Percentiles rank a stretch among this genome's conserved stretches.
Evolutionary conservation across 441 rosid genomes (phyloP).

Genomic region (Brassica hybrid): DNA sequence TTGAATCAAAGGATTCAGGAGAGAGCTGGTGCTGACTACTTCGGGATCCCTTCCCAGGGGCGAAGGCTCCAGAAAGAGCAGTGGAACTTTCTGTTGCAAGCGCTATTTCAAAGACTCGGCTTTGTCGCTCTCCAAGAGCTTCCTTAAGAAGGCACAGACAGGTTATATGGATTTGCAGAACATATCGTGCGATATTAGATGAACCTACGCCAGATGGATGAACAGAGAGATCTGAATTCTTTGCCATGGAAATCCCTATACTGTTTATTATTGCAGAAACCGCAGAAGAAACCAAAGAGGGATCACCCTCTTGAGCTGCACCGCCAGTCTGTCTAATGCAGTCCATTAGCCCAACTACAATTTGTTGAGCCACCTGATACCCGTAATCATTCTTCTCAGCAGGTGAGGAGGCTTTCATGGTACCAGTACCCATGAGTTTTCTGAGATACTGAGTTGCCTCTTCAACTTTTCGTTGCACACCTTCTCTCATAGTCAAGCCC

Average conservation of each 20-base stretch:
- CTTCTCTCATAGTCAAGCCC: slow-evolving; percentile 84
- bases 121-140: slow-evolving; percentile 98
- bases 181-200: slow-evolving; percentile 64
- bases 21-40: slow-evolving; percentile 71
- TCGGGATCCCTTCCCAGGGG: slow-evolving; percentile 87
- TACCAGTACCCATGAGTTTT: slow-evolving; percentile 60
- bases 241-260: slow-evolving; percentile 70
- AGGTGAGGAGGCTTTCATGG: slow-evolving; percentile 55
- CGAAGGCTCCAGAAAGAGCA: slow-evolving; percentile 69
- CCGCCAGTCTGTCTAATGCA: slow-evolving; percentile 94
- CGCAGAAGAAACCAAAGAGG: slow-evolving; percentile 94
- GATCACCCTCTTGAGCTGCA: slow-evolving; percentile 99
- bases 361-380: slow-evolving; percentile 86
- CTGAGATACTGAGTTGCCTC: slow-evolving; percentile 67
- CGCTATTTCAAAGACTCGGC: slow-evolving; percentile 95
- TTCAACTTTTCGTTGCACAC: slow-evolving; percentile 76
- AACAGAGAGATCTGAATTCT: slow-evolving; percentile 71
- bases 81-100: slow-evolving; percentile 93
- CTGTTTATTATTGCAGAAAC: slow-evolving; percentile 87
- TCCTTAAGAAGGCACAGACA: slow-evolving; percentile 92
- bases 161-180: slow-evolving; percentile 78
- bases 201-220: slow-evolving; percentile 54
- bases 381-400: slow-evolving; percentile 71
- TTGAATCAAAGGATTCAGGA: slow-evolving; percentile 80
- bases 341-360: slow-evolving; percentile 77